These are phyloP conservation scores for Venturia effusa DNA, from an alignment of 2,329 filamentous ascomycete genomes.

Conservation along the genomic window DNA sequence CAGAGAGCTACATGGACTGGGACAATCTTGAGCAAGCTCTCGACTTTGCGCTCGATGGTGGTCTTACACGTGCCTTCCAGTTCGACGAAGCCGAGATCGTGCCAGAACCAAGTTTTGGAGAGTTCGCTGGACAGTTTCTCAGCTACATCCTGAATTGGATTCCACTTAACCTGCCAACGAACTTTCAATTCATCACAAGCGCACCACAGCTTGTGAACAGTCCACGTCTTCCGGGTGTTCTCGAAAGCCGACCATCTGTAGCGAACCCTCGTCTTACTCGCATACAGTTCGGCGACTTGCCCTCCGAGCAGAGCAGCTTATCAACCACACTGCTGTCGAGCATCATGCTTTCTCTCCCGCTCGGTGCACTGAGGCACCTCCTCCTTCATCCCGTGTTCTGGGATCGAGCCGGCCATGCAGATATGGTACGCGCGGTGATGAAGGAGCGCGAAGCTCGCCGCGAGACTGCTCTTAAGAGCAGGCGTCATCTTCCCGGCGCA, in stretches of 20 bases:
- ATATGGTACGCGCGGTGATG: constrained; percentile 30
- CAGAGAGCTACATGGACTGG: constrained; percentile 49
- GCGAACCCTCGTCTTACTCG: constrained; percentile 46
- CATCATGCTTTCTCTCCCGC: constrained; percentile 59
- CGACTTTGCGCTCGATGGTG: constrained; percentile 45
- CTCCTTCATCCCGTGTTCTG: constrained; percentile 51
- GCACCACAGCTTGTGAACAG: constrained; percentile 36
- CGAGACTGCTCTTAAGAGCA: constrained; percentile 21
- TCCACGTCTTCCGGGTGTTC: constrained; percentile 33
- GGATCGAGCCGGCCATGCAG: constrained; percentile 17
- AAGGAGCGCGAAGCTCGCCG: constrained; percentile 32
- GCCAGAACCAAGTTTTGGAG: constrained; percentile 12
- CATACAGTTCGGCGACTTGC: constrained; percentile 63
- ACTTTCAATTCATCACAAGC: constrained; percentile 48
- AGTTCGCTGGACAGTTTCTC: constrained; percentile 1
- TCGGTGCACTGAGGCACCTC: constrained; percentile 52
- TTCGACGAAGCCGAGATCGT: constrained; percentile 9
- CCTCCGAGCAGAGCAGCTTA: constrained; percentile 30
- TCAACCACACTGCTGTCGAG: constrained; percentile 45
- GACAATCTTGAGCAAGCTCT: constrained; percentile 50
- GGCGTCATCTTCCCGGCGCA: constrained; percentile 11
- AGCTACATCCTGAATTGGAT: constrained; percentile 45
- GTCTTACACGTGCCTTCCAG: constrained; percentile 27
- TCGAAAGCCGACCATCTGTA: constrained; percentile 24
- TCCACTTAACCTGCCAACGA: constrained; percentile 46